A percentile compares a stretch with the other conserved stretches of the same genome.
phyloP scores from a whole-genome alignment of 495 filamentous ascomycete genomes.

The Niebla homalea region DNA sequence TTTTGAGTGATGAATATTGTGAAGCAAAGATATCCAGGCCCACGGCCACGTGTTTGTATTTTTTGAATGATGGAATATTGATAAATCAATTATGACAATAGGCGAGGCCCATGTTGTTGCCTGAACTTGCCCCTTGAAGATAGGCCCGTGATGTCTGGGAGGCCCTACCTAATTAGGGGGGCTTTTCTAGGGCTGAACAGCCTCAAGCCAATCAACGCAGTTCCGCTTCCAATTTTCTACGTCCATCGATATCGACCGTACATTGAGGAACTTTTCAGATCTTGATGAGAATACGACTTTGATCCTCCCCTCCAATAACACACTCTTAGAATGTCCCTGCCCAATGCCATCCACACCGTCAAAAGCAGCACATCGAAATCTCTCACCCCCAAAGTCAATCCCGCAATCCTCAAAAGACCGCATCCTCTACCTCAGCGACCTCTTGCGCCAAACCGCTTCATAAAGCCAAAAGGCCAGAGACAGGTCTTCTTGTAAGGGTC shows the following conservation, averaged over 20 bases:
- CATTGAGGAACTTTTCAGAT: neutral
- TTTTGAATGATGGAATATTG: too few species aligned
- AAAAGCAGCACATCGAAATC: neutral
- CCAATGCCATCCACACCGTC: constrained; percentile 1
- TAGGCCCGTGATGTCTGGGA: too few species aligned
- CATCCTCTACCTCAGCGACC: constrained; percentile 13
- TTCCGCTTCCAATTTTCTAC: too few species aligned
- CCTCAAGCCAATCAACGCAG: too few species aligned
- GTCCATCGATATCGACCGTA: neutral
- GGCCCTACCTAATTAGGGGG: too few species aligned
- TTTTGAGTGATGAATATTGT: neutral
- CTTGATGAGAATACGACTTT: neutral
- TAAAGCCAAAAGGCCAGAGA: constrained; percentile 12
- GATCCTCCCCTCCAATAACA: neutral
- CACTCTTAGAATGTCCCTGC: neutral
- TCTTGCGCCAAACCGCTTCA: constrained; percentile 12
- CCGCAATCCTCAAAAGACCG: constrained; percentile 1
- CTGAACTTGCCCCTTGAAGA: too few species aligned
- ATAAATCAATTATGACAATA: too few species aligned
- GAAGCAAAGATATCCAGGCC: neutral
- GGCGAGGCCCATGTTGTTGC: too few species aligned
- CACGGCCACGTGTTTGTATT: too few species aligned
- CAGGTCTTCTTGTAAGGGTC: constrained; percentile 16
- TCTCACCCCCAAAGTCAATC: constrained; percentile 2
- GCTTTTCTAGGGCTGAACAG: too few species aligned